Base-by-base conservation (phyloP, 768 basidiomycete genomes). In the Lentinula detonsa region DNA sequence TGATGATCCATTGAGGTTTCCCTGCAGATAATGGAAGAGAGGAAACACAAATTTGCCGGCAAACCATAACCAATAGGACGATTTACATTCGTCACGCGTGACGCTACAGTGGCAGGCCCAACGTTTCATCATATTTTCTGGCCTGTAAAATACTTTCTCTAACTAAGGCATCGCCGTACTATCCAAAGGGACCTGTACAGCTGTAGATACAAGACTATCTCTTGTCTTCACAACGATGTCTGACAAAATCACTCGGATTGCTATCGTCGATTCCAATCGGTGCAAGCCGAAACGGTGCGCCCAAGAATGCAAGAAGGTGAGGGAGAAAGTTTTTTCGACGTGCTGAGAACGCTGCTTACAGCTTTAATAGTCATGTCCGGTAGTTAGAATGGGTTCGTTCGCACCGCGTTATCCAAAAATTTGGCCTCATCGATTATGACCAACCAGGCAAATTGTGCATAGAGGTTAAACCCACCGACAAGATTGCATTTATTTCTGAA, bases 401-500 rank as follows among this genome's bases (percentile, higher is more conserved):
- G 40, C 57, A 58, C 28, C 18, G 37, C 10, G 9, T 4, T 13
- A 6, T 18, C 40, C 21, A n/a, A 15, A 10, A 31, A 33, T 28
- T 9, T 2, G 11, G 13, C 40, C 53, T 52, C 31, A 52, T 43
- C 33, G 23, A 53, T 39, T 5, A 9, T 1, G 5, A 33, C 62
- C 49, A 15, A 56, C 18, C 66, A 95, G 93, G 97, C 16, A 98
- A 97, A 76, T 81, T 99, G 23, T 99, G 97, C 80, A 98, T 98
- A 67, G 97, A 98, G 76, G 97, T 99, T 65, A 95, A 94, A 73
- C 73, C 96, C 13, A 84, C 87, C 7, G 95, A 97, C 77, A 98
- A 98, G 81, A 97, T 98, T 75, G 90, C 97, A 1, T 98, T 95
- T 83, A 91, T 99, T 76, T 98, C 97, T 31, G 97, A 99, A 73